phyloP scores from a whole-genome alignment of 306 rosid genomes.

The Quercus suber region DNA sequence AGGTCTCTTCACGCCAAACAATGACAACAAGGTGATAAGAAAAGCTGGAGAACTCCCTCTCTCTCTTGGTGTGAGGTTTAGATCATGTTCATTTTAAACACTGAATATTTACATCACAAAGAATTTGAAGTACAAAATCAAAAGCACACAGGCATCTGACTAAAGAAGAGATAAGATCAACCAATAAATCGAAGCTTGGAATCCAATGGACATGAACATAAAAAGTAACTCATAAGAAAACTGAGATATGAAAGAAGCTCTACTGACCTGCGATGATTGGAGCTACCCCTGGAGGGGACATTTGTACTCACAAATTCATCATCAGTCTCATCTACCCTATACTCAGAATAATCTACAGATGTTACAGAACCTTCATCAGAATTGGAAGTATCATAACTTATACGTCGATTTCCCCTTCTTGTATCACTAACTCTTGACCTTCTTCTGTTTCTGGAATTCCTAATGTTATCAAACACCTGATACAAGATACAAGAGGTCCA shows the following conservation, averaged over 20 bases:
- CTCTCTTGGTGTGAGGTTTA: neutral
- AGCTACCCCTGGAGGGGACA: constrained; percentile 55
- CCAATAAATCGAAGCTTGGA: neutral
- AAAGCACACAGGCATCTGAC: neutral
- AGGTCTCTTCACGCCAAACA: neutral
- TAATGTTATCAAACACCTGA: constrained; percentile 82
- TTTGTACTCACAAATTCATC: constrained; percentile 62
- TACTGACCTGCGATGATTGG: constrained; percentile 69
- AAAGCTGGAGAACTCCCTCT: neutral
- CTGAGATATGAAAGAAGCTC: constrained; percentile 6
- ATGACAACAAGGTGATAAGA: neutral
- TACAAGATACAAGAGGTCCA: constrained; percentile 96
- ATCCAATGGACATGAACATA: neutral
- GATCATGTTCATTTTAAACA: neutral
- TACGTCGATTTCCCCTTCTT: constrained; percentile 65
- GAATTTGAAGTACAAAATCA: neutral
- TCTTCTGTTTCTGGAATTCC: constrained; percentile 86
- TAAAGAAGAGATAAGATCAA: neutral
- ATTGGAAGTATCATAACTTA: constrained; percentile 72
- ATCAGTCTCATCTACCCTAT: constrained; percentile 66
- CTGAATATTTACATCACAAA: neutral
- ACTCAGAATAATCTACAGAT: constrained; percentile 67
- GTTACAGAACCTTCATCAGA: constrained; percentile 83
- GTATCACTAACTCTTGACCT: constrained; percentile 64
- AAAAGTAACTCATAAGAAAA: neutral